Base-by-base conservation (phyloP, 2,329 filamentous ascomycete species). In the Talaromyces funiculosus region DNA sequence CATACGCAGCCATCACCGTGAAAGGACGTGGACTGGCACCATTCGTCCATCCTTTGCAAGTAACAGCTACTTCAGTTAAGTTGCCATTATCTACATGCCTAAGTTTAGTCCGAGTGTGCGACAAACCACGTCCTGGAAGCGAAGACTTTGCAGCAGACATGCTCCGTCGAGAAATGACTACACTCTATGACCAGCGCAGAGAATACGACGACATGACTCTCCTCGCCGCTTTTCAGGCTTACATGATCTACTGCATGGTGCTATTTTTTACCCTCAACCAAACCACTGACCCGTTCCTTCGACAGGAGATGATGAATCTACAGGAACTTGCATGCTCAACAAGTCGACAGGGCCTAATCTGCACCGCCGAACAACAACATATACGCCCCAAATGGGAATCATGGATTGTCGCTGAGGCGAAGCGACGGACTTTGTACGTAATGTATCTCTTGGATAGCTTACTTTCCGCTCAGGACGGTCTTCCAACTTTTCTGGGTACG, bases 381-480 rank as follows among this genome's bases (percentile, higher is more conserved):
- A 61, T 66, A 0, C 73, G 76, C 2, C 82, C 82, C 0, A 69
- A 59, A 6, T 84, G 82, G 82, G 81, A 83, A 60, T 71, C 74
- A 0, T 85, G 83, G 83, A 77, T 84, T 4, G 67, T 82, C 0
- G 78, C 78, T 0, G 80, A 82, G 45, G 75, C 82, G 0, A 85
- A 83, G 62, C 74, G 82, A 2, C 75, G 83, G 3, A 78, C 80
- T 0, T 62, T 85, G 0, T 83, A 76, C 61, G 73, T 75, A 0
- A 80, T 83, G 76, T 84, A 84, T 59, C 68, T 85, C 3, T 78
- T 85, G 45, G 81, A 82, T 61, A 82, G 77, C 43, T 67, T 82
- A 0, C 75, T 83, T 6, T 75, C 77, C 1, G 66, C 75, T 0
- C 71, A 77, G 8, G 73, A 81, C 4, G 72, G 73, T 0, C 64